These are phyloP conservation scores for Ascocoryne sarcoides DNA, from an alignment of 2,329 filamentous ascomycete genomes.

Conservation along the genomic window DNA sequence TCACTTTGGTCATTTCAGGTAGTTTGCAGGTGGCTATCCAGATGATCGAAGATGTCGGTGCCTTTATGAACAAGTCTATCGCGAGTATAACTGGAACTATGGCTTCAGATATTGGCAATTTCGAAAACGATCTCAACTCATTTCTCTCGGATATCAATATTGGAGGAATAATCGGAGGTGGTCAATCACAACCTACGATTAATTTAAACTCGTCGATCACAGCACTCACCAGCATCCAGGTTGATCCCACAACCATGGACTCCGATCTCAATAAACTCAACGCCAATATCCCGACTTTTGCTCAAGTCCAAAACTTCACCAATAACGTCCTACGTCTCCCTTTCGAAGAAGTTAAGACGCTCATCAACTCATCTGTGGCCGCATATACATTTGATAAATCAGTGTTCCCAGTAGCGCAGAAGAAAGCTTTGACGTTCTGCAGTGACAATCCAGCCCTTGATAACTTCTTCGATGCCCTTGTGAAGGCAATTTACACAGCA, in stretches of 20 bases:
- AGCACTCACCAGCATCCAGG: conserved; percentile 59
- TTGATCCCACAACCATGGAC: conserved; percentile 59
- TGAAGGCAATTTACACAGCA: conserved; percentile 56
- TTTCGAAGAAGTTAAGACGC: conserved; percentile 68
- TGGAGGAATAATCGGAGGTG: conserved; percentile 35
- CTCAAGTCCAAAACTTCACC: conserved; percentile 74
- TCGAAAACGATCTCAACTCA: conserved; percentile 47
- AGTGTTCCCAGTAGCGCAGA: conserved; percentile 74
- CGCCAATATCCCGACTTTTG: conserved; percentile 71
- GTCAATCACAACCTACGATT: conserved; percentile 41
- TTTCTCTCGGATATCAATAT: conserved; percentile 47
- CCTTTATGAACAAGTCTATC: conserved; percentile 50
- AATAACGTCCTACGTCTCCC: conserved; percentile 65
- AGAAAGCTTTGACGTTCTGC: conserved; percentile 79
- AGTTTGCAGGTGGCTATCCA: conserved; percentile 62
- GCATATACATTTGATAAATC: conserved; percentile 70
- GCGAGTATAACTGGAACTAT: conserved; percentile 37
- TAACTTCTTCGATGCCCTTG: conserved; percentile 71
- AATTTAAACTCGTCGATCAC: conserved; percentile 58
- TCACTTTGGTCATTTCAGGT: conserved; percentile 73
- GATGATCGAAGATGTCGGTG: conserved; percentile 50
- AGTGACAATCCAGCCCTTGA: conserved; percentile 74
- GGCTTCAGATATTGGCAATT: conserved; percentile 39
- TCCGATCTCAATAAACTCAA: conserved; percentile 65
- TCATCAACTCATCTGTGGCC: conserved; percentile 63